A percentile compares a stretch with the other conserved stretches of the same genome.
These are phyloP conservation scores for Scutellaria galericulata DNA, from an alignment of 257 asterid genomes.

Conservation along the genomic window DNA sequence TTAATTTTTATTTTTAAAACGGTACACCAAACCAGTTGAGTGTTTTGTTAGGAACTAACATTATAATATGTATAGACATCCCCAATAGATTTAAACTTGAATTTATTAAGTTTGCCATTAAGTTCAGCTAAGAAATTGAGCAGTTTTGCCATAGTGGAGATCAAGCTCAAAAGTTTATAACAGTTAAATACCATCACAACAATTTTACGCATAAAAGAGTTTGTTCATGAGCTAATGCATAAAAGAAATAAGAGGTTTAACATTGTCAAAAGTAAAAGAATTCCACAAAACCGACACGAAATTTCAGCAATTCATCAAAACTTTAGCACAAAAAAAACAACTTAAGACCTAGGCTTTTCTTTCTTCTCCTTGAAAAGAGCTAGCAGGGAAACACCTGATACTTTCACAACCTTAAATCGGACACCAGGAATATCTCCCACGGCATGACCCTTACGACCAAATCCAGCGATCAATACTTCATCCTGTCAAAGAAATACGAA, in stretches of 20 bases:
- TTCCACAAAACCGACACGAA: constrained; percentile 17
- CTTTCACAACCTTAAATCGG: constrained; percentile 67
- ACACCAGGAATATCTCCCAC: constrained; percentile 76
- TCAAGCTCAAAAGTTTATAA: no score
- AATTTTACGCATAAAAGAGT: neutral
- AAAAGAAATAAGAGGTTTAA: neutral
- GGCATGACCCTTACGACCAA: constrained; percentile 68
- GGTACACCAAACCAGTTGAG: no score
- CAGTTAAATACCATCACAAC: no score
- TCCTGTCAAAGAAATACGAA: constrained; percentile 39
- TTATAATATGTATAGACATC: no score
- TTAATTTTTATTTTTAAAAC: no score
- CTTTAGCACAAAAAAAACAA: constrained; percentile 4
- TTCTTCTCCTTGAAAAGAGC: constrained; percentile 69
- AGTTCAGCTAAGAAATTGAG: no score
- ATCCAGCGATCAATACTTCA: constrained; percentile 68
- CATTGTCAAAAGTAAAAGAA: neutral
- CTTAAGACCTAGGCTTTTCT: constrained; percentile 62
- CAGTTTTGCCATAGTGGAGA: no score
- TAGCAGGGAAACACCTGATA: constrained; percentile 64
- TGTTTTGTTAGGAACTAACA: no score
- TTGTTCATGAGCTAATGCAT: constrained; percentile 15
- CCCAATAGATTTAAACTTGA: no score
- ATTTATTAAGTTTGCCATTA: no score
- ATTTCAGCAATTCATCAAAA: constrained; percentile 28